Base-by-base conservation (phyloP, 192 early-diverging fungal species). In the Piromyces sp. region DNA sequence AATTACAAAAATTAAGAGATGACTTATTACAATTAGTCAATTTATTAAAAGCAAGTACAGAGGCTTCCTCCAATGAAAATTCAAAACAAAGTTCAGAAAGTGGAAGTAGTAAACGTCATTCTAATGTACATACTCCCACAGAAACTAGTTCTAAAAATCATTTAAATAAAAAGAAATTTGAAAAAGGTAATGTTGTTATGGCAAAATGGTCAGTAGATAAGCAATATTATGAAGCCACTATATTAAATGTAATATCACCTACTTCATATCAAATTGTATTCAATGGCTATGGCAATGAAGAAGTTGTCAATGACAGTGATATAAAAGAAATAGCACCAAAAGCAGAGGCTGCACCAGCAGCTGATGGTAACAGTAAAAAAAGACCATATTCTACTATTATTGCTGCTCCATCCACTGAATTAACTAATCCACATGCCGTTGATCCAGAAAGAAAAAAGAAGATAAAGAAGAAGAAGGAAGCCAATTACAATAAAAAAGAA, bases 21-120 rank as follows among this genome's bases (percentile, higher is more conserved):
- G 92, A 94, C 86, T 85, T 95, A 79, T 87, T 83, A 29, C 92
- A 94, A 82, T 88, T 95, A 30, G 93, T 95, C 81, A 83, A 87
- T 29, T 86, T 94, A 79, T 87, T 83, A 16, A 38, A 80, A 31
- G 29, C 82, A 3, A 29, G 26, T 81, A 5, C 80, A 29, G 80
- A 30, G 29, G 4, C 16, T 31, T 80, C 82, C 0, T 29, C 79
- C 0, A 79, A 91, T 90, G 79, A 68, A 68, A 68, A 17, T n/a
- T 68, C 51, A 68, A 68, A 68, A 28, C 51, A 68, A 68, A 68
- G 51, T 68, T n/a, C 19, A 26, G 51, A 68, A 68, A 68, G 26
- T 68, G 26, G 42, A 36, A 38, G 14, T 68, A 68, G 26, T 68
- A 68, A 68, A 68, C 22, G n/a, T n/a, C 22, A 28, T 68, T n/a